Conservation (phyloP, 192 early-diverging fungal species). For the Diversispora eburnea region DNA sequence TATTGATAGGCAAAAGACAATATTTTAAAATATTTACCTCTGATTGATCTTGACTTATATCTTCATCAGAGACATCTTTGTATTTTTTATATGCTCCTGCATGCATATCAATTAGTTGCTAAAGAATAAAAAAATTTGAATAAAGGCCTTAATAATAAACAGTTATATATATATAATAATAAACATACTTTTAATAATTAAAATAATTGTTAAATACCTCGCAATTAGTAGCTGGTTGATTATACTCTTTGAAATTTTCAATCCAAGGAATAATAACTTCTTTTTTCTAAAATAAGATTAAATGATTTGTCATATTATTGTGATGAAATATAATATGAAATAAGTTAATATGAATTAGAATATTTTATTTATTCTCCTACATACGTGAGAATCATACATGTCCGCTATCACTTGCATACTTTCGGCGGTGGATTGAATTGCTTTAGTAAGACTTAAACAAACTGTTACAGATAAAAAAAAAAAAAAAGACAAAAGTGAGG, state of each 20-base stretch:
- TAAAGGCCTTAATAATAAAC: not conserved
- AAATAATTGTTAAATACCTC: constrained; percentile 18
- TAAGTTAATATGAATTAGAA: not conserved
- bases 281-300: constrained; percentile 6
- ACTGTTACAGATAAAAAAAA: constrained; percentile 30
- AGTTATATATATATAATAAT: not conserved
- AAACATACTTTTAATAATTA: not conserved
- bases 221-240: constrained; percentile 31
- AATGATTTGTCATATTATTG: not conserved
- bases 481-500: not conserved
- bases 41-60: constrained; percentile 27
- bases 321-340: not conserved
- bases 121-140: not conserved
- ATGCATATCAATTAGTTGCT: constrained; percentile 41
- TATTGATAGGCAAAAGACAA: not conserved
- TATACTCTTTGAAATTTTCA: constrained; percentile 40
- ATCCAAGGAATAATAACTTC: constrained; percentile 36
- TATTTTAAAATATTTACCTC: not conserved
- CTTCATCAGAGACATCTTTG: constrained; percentile 39
- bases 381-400: constrained; percentile 34
- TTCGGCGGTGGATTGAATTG: constrained; percentile 40
- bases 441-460: constrained; percentile 42
- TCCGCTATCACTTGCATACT: constrained; percentile 40
- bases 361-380: not conserved
- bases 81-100: constrained; percentile 40